Percentiles rank a stretch among this genome's conserved stretches.
phyloP scores from a whole-genome alignment of 2,329 filamentous ascomycete species.

The Nigrograna mackinnonii region DNA sequence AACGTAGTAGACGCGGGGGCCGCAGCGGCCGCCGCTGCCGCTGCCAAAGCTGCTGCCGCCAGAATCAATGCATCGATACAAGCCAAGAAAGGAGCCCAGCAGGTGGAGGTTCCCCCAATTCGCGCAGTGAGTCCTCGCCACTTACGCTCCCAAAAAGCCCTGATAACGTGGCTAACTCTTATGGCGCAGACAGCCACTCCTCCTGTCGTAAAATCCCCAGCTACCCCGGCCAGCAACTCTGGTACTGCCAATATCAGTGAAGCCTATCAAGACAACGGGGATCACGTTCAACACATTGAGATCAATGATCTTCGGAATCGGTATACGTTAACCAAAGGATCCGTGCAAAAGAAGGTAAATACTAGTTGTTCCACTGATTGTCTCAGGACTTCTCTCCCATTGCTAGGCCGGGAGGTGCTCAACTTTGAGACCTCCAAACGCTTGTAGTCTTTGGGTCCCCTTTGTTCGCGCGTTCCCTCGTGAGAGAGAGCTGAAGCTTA shows the following conservation, averaged over 20 bases:
- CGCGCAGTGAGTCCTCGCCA: conserved; percentile 54
- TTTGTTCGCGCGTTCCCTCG: conserved; percentile 37
- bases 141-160: neutral
- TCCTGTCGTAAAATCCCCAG: conserved; percentile 59
- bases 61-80: conserved; percentile 53
- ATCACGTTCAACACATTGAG: conserved; percentile 98
- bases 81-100: conserved; percentile 81
- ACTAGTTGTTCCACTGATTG: conserved; percentile 71
- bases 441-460: too few relatives aligned
- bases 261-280: conserved; percentile 93
- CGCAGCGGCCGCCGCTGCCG: conserved; percentile 67
- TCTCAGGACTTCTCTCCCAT: too few relatives aligned
- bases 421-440: too few relatives aligned
- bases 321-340: conserved; percentile 95
- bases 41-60: conserved; percentile 77
- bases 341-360: conserved; percentile 99
- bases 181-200: conserved; percentile 48
- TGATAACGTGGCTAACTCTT: conserved; percentile 13
- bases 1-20: conserved; percentile 43
- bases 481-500: conserved; percentile 51
- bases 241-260: conserved; percentile 65
- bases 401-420: too few relatives aligned
- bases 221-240: conserved; percentile 54
- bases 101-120: conserved; percentile 86
- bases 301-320: conserved; percentile 97